Base-by-base conservation (phyloP, 2,329 filamentous ascomycete genomes). In the Escovopsis sp. region DNA sequence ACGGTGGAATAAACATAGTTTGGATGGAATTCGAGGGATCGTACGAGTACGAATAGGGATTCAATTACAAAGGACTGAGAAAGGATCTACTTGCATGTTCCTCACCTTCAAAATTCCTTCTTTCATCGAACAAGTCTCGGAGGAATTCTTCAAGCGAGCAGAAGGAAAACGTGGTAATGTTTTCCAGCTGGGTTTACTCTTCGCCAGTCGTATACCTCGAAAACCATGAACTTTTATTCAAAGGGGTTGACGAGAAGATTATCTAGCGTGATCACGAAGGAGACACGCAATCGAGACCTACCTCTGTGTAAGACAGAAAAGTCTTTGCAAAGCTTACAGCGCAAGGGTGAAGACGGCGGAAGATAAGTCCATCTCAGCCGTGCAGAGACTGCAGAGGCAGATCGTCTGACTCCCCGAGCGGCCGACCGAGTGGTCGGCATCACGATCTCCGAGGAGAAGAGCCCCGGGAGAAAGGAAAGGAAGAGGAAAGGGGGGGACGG, bases 161-260 rank as follows among this genome's bases (percentile, higher is more conserved):
- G 64, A 61, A 58, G 62, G 64, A 64, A 68, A 53, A 62, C 57
- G 65, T 74, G 67, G 73, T 62, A 68, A 61, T 32, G 57, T 53
- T 53, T 59, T 61, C 55, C 57, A 58, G 57, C 63, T 62, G 54
- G 59, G 57, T 65, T 91, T 72, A 55, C 64, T 94, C 72, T 94
- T 72, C 84, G 86, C 86, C 76, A 88, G 75, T 77, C 78, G 83
- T 94, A 79, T 94, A 94, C 81, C 86, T 85, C 77, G 77, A 77
- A 73, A 82, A 77, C 80, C 83, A 85, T 81, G 69, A 64, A 54
- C 55, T 65, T 53, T 32, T 32, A 3, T 11, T 32, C 28, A 32
- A 32, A 56, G 67, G 71, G 82, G 77, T 80, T 75, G 72, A 80
- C 77, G 79, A 80, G 85, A 83, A 82, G 85, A 94, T 94, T 86